Base-by-base conservation (phyloP, 371 early-diverging fungal species). In the Funneliformis caledonium region DNA sequence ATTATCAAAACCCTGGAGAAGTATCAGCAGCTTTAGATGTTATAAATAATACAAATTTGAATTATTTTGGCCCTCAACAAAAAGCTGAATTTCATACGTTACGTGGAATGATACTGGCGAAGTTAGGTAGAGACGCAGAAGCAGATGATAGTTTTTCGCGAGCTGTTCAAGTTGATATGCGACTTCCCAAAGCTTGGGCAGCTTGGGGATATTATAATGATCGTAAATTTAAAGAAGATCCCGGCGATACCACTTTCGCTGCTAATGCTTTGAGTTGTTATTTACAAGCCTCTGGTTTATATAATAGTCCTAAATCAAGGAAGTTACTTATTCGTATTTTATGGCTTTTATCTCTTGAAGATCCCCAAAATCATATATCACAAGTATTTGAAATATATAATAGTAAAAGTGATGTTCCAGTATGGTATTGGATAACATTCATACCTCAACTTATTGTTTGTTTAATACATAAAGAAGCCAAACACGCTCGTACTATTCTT, bases 31-130 rank as follows among this genome's bases (percentile, higher is more conserved):
- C 99, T 0, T 86, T 99, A 59, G 99, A 99, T 79, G 96, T 98
- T 26, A 97, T 99, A 85, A 98, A 97, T 87, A 98, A 97, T 86
- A 99, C 99, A 11, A 99, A 99, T 84, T 87, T 99, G 82, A 91
- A 94, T 85, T 99, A 98, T 85, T 99, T 99, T 84, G 93, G 92
- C 16, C 86, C 91, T 4, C 89, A 91, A 37, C 99, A 99, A 85
- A 97, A 96, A 84, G 97, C 99, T n/a, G 99, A 99, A 82, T 99
- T 99, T 84, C 98, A 96, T 81, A 92, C 97, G 12, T 89, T 99
- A 75, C 97, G 98, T 87, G 99, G 97, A 19, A 90, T 92, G 87
- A 98, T 99, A 87, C 84, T 97, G 45, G 90, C 96, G n/a, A 96
- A 96, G 82, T 86, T 98, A 68, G 90, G 91, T 52, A 89, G 94